phyloP scores from a whole-genome alignment of 306 rosid genomes.

The Cucurbita pepo region DNA sequence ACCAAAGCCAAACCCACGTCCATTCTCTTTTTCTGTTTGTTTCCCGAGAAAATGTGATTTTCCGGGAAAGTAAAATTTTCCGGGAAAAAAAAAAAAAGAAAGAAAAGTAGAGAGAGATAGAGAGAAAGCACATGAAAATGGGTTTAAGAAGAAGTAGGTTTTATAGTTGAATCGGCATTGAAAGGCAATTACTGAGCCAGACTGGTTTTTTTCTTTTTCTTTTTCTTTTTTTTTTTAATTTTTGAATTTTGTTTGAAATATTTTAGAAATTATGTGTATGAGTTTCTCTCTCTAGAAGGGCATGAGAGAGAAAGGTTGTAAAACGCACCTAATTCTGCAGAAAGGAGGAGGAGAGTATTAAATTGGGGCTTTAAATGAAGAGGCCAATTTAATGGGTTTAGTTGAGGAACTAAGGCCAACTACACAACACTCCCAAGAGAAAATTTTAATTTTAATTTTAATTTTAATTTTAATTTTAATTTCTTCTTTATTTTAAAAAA shows the following conservation, averaged over 20 bases:
- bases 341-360: constrained; percentile 20
- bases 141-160: constrained; percentile 23
- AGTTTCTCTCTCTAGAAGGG: background rate
- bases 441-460: too few species aligned
- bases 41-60: background rate
- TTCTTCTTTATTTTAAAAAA: too few species aligned
- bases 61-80: background rate
- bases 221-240: background rate
- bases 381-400: constrained; percentile 52
- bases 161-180: constrained; percentile 49
- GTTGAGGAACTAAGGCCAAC: constrained; percentile 48
- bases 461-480: too few species aligned
- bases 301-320: background rate
- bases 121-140: constrained; percentile 11
- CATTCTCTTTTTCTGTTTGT: constrained; percentile 21
- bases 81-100: background rate
- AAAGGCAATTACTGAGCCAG: constrained; percentile 50
- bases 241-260: too few species aligned
- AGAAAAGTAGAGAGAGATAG: background rate
- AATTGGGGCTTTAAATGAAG: constrained; percentile 29
- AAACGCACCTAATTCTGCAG: constrained; percentile 19
- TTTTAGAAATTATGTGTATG: background rate
- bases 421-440: background rate
- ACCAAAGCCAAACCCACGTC: constrained; percentile 53
- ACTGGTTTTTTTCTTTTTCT: constrained; percentile 12